phyloP scores from a whole-genome alignment of 140 eudicot genomes.

The Oenanthe javanica region DNA sequence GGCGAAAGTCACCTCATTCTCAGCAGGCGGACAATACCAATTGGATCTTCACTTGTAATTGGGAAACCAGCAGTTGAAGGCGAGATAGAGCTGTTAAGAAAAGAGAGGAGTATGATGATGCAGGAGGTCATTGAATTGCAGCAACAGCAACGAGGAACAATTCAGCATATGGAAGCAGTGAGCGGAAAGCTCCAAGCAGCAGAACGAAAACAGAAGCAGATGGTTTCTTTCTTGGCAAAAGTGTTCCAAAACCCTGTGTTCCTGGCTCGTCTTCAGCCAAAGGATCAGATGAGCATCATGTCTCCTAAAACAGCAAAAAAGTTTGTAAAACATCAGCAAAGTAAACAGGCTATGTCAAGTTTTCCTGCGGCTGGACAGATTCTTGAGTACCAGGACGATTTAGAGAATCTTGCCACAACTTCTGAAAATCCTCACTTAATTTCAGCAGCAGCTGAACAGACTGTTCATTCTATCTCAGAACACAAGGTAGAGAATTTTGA shows the following conservation, averaged over 20 bases:
- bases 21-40: conserved; percentile 26
- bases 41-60: conserved; percentile 26
- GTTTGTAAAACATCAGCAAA: conserved; percentile 38
- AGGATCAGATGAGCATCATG: conserved; percentile 18
- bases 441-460: conserved; percentile 15
- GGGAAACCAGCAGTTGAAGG: conserved; percentile 32
- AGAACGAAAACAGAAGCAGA: conserved; percentile 69
- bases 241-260: conserved; percentile 51
- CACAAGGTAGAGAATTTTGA: conserved; percentile 14
- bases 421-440: neutral
- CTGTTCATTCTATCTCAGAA: conserved; percentile 10
- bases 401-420: conserved; percentile 10
- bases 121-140: conserved; percentile 64
- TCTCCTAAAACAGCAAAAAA: conserved; percentile 11
- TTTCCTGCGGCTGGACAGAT: conserved; percentile 19
- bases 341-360: conserved; percentile 14
- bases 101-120: conserved; percentile 63
- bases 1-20: conserved; percentile 58
- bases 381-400: conserved; percentile 17
- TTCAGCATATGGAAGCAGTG: conserved; percentile 46
- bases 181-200: conserved; percentile 64
- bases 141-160: conserved; percentile 53
- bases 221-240: conserved; percentile 72
- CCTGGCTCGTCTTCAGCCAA: conserved; percentile 31
- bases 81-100: conserved; percentile 52